phyloP scores from a whole-genome alignment of 257 asterid species.

The Cynanchum wilfordii region DNA sequence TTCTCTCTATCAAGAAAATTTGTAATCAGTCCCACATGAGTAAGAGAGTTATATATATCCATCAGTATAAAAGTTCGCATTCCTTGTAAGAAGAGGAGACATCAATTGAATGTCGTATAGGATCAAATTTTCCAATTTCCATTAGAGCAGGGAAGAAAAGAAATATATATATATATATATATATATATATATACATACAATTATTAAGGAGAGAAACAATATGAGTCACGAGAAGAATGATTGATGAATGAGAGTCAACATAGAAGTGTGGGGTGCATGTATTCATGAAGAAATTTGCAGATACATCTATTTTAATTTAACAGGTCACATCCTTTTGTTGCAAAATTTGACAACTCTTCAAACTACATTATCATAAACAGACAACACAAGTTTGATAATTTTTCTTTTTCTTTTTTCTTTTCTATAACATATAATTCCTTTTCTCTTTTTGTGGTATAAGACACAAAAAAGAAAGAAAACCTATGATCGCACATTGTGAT shows the following conservation, averaged over 20 bases:
- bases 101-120: too few species aligned
- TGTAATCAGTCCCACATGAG: too few species aligned
- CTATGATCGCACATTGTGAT: too few species aligned
- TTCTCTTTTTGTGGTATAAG: background rate
- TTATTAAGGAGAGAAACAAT: background rate
- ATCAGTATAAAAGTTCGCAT: too few species aligned
- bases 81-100: too few species aligned
- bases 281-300: slow-evolving; percentile 8
- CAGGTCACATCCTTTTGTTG: slow-evolving; percentile 9
- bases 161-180: background rate
- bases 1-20: too few species aligned
- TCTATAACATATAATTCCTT: background rate
- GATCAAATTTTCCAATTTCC: background rate
- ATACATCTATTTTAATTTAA: background rate
- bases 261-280: background rate
- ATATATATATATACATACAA: background rate
- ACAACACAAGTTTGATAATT: background rate
- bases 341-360: background rate
- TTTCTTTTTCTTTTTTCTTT: background rate
- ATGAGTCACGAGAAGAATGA: background rate
- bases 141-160: background rate
- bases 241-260: background rate
- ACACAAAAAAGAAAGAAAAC: too few species aligned
- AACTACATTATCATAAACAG: background rate
- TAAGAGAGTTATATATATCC: too few species aligned